A percentile compares a stretch with the other conserved stretches of the same genome.
Conservation (phyloP, 441 rosid species). For the Capsella rubella region DNA sequence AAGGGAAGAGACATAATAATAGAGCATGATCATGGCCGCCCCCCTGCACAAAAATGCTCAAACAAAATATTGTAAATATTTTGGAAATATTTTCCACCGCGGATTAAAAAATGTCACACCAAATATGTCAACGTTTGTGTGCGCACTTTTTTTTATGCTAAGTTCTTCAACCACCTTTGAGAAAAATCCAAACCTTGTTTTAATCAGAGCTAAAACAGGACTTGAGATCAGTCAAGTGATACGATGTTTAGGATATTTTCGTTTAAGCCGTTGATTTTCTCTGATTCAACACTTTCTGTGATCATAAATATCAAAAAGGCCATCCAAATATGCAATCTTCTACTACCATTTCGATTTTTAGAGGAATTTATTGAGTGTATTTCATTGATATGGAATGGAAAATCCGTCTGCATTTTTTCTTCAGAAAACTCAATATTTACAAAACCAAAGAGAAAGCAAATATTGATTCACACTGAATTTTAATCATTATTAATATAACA, state of each 20-base stretch:
- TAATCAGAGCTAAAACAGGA: neutral
- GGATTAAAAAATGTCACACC: neutral
- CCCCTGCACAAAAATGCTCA: neutral
- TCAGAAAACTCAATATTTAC: too few species aligned
- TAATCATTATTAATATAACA: neutral
- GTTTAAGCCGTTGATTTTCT: neutral
- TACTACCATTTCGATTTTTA: neutral
- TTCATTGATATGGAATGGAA: neutral
- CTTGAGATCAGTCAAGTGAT: neutral
- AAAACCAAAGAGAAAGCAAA: neutral
- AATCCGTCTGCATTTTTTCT: too few species aligned
- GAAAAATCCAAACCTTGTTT: conserved; percentile 5
- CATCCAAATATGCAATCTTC: neutral
- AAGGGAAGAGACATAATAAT: neutral
- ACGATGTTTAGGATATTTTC: neutral
- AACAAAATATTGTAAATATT: neutral
- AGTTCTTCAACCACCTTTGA: neutral
- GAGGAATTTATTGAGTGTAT: too few species aligned
- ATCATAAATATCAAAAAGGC: neutral
- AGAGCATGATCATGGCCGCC: neutral
- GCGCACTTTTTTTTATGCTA: neutral
- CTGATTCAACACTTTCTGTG: neutral
- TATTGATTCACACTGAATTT: neutral
- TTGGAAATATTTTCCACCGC: neutral
- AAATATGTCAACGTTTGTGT: neutral